phyloP scores from a whole-genome alignment of 1,284 basidiomycete species.

The Ustanciosporium gigantosporum region DNA sequence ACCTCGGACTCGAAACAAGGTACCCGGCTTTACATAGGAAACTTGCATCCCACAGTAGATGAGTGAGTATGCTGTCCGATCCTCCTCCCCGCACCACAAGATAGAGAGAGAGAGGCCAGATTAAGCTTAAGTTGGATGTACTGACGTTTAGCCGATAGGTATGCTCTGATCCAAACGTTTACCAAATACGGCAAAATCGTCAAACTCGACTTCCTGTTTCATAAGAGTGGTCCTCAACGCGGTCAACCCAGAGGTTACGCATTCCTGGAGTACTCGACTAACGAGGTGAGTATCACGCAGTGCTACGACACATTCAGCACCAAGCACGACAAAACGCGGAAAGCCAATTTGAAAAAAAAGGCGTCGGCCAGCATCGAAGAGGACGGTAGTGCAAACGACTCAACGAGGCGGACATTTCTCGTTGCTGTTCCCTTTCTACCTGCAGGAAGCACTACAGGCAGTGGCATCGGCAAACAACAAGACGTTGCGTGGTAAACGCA shows the following conservation, averaged over 20 bases:
- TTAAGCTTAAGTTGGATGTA: not conserved
- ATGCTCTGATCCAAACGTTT: slow-evolving; percentile 81
- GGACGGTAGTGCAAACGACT: too few relatives aligned
- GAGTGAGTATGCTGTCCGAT: slow-evolving; percentile 66
- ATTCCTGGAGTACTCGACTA: slow-evolving; percentile 89
- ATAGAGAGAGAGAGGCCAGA: too few relatives aligned
- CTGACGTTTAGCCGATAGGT: slow-evolving; percentile 1
- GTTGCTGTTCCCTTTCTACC: too few relatives aligned
- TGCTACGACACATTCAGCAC: too few relatives aligned
- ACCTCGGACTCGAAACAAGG: too few relatives aligned
- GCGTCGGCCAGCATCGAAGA: too few relatives aligned
- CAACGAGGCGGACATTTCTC: too few relatives aligned
- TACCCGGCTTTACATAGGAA: slow-evolving; percentile 82
- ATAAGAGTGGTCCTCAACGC: slow-evolving; percentile 83
- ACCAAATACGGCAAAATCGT: slow-evolving; percentile 86
- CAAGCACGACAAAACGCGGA: too few relatives aligned
- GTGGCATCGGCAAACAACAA: slow-evolving; percentile 76
- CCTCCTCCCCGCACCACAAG: too few relatives aligned
- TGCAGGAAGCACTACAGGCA: slow-evolving; percentile 75
- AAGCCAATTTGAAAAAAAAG: too few relatives aligned
- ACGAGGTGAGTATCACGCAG: too few relatives aligned
- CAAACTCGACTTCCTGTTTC: slow-evolving; percentile 91
- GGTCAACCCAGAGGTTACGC: slow-evolving; percentile 94
- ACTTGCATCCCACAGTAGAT: slow-evolving; percentile 82
- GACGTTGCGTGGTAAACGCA: slow-evolving; percentile 78